Conservation (phyloP, 1,284 basidiomycete genomes). For the Neotropicomus parvogracilis region DNA sequence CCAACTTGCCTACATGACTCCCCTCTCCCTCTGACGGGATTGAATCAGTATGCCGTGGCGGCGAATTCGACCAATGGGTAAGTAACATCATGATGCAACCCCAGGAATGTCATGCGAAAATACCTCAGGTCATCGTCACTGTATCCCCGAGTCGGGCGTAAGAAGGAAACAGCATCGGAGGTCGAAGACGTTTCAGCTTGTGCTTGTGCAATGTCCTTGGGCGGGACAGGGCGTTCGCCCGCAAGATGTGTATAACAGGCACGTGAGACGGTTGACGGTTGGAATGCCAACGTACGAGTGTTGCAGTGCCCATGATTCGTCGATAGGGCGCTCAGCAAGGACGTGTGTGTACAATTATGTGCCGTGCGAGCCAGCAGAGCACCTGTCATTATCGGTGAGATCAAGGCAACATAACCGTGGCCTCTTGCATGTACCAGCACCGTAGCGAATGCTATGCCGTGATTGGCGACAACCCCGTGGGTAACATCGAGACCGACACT, state of each 20-base stretch:
- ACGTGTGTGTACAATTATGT: not conserved
- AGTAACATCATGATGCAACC: slow-evolving; percentile 1
- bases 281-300: not conserved
- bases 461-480: slow-evolving; percentile 9
- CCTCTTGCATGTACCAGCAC: too few species aligned
- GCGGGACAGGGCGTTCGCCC: slow-evolving; percentile 3
- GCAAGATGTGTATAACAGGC: slow-evolving; percentile 3
- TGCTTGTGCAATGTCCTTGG: too few species aligned
- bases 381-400: slow-evolving; percentile 3
- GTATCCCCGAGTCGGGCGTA: slow-evolving; percentile 13
- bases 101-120: slow-evolving; percentile 2
- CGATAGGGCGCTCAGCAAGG: not conserved
- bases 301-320: slow-evolving; percentile 10
- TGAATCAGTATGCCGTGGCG: not conserved
- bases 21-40: slow-evolving; percentile 2
- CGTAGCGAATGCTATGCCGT: slow-evolving; percentile 4
- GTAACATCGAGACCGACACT: not conserved
- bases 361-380: slow-evolving; percentile 4
- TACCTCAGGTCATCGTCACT: not conserved
- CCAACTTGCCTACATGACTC: not conserved
- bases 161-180: not conserved
- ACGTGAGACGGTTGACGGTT: not conserved
- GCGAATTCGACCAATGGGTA: slow-evolving; percentile 1
- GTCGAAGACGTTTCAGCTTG: not conserved
- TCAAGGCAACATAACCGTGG: slow-evolving; percentile 1